Conservation (phyloP, 129 eudicot genomes). For the Centella asiatica region DNA sequence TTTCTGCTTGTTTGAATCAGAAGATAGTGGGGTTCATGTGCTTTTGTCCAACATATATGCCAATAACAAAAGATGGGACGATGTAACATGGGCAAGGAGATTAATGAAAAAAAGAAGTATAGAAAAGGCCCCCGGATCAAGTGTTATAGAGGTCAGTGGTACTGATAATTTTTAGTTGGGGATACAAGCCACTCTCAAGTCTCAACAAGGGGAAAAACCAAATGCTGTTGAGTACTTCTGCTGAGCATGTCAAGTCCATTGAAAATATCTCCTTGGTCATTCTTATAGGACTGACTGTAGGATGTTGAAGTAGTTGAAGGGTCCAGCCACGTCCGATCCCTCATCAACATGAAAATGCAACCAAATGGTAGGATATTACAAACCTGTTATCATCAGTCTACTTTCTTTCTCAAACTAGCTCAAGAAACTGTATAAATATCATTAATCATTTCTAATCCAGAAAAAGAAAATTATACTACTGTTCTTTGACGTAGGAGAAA, state of each 20-base stretch:
- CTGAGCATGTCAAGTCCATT: slow-evolving; percentile 7
- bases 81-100: slow-evolving; percentile 9
- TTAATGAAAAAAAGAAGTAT: slow-evolving; percentile 8
- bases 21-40: slow-evolving; percentile 16
- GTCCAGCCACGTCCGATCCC: not conserved
- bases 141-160: slow-evolving; percentile 9
- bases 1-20: not conserved
- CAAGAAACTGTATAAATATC: not conserved
- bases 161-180: not conserved
- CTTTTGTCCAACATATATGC: slow-evolving; percentile 13
- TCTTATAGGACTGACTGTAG: not conserved
- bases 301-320: not conserved
- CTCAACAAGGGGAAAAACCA: not conserved
- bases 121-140: slow-evolving; percentile 12
- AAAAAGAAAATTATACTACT: not conserved
- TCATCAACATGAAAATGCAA: not conserved
- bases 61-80: slow-evolving; percentile 3
- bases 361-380: not conserved
- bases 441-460: too few relatives aligned
- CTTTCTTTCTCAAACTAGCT: not conserved
- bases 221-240: not conserved
- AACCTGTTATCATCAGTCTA: not conserved
- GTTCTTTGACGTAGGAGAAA: too few relatives aligned
- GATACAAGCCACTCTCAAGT: not conserved
- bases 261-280: slow-evolving; percentile 1